Evolutionary conservation across 1,284 basidiomycete species (phyloP).

Genomic region (Nidula niveotomentosa): DNA sequence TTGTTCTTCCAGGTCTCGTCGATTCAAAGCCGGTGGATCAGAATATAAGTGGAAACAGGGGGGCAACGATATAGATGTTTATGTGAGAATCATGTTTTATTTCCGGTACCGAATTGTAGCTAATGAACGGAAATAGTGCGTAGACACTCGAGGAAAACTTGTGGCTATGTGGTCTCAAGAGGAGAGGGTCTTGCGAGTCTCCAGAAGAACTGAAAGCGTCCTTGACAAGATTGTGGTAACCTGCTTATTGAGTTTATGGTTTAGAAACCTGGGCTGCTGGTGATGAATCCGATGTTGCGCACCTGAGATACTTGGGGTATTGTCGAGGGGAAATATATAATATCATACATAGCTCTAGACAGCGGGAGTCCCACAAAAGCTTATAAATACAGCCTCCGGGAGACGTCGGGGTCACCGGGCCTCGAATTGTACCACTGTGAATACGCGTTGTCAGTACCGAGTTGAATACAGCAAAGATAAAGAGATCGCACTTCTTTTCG

Average conservation of each 20-base stretch:
- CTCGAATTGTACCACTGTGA: slow-evolving; percentile 84
- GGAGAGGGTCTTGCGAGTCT: slow-evolving; percentile 36
- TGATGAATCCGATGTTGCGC: background rate
- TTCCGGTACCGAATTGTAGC: background rate
- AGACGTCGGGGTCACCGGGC: slow-evolving; percentile 52
- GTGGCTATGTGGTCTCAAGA: slow-evolving; percentile 50
- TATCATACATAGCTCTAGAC: no score
- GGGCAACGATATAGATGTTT: slow-evolving; percentile 43
- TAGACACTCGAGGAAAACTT: slow-evolving; percentile 43
- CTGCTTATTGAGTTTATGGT: slow-evolving; percentile 55
- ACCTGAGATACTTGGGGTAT: no score
- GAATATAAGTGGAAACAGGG: slow-evolving; percentile 63
- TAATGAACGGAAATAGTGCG: slow-evolving; percentile 37
- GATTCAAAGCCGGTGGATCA: slow-evolving; percentile 47
- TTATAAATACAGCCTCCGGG: no score
- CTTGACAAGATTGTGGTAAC: slow-evolving; percentile 57
- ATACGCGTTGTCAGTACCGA: slow-evolving; percentile 12
- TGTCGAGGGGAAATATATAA: no score
- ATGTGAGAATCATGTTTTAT: slow-evolving; percentile 33
- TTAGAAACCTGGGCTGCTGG: slow-evolving; percentile 31
- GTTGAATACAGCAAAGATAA: slow-evolving; percentile 1
- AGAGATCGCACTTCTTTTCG: slow-evolving; percentile 83
- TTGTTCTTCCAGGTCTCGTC: slow-evolving; percentile 33
- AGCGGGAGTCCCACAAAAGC: no score
- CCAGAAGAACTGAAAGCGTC: slow-evolving; percentile 35